phyloP scores from a whole-genome alignment of 2,329 filamentous ascomycete species.

The Penicillium sp. region DNA sequence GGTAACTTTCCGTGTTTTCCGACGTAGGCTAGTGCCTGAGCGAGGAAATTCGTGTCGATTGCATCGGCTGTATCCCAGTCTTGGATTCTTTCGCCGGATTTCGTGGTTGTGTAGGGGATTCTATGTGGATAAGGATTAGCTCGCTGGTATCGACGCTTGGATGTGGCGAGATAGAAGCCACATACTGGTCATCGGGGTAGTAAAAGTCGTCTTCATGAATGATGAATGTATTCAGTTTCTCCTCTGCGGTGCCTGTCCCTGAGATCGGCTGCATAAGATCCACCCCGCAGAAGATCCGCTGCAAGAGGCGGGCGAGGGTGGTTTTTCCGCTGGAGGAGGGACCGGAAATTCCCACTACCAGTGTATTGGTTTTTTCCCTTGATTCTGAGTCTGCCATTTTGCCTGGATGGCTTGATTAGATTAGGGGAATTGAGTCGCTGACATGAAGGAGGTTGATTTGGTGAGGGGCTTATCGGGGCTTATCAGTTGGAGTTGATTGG shows the following conservation, averaged over 20 bases:
- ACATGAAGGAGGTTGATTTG: neutral
- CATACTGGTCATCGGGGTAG: conserved; percentile 70
- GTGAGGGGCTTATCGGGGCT: neutral
- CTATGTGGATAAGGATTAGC: conserved; percentile 18
- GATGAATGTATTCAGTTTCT: conserved; percentile 59
- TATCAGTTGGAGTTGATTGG: neutral
- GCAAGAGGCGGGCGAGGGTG: conserved; percentile 80
- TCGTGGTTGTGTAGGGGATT: conserved; percentile 49
- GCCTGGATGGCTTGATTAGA: neutral
- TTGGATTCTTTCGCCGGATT: conserved; percentile 58
- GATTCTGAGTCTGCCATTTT: neutral
- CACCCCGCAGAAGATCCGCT: conserved; percentile 68
- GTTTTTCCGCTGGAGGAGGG: conserved; percentile 95
- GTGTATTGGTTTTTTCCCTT: conserved; percentile 21
- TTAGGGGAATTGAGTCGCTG: neutral
- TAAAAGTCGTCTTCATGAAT: conserved; percentile 98
- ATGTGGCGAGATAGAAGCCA: conserved; percentile 5
- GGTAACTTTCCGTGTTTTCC: conserved; percentile 60
- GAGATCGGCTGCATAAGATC: neutral
- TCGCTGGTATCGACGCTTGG: too few species aligned
- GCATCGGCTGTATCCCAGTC: conserved; percentile 93
- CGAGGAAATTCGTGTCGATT: conserved; percentile 70
- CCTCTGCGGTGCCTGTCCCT: neutral
- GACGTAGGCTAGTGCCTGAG: conserved; percentile 68
- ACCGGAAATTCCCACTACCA: conserved; percentile 81